Evolutionary conservation across 2,329 filamentous ascomycete genomes (phyloP).

Genomic region (Berkeleyomyces rouxiae): DNA sequence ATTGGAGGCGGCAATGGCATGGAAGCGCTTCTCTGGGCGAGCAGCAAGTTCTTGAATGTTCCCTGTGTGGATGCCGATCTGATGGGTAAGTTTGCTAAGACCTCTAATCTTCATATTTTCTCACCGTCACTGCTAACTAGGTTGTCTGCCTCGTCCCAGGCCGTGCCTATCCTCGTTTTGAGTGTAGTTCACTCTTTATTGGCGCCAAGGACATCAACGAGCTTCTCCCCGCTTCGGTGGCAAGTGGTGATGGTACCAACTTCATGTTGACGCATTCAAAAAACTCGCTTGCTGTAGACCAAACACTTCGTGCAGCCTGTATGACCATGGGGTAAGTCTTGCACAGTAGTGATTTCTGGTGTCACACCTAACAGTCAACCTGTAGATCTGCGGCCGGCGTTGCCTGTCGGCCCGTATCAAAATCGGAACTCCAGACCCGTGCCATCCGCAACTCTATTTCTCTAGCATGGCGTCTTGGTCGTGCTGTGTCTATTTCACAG

Average conservation of each 20-base stretch:
- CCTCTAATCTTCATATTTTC: background rate
- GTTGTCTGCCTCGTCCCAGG: constrained; percentile 9
- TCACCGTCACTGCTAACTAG: background rate
- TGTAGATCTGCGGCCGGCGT: constrained; percentile 23
- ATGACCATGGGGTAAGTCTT: constrained; percentile 14
- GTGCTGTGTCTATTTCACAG: constrained; percentile 30
- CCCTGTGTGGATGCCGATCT: constrained; percentile 24
- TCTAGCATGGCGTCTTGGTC: constrained; percentile 30
- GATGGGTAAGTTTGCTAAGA: constrained; percentile 20
- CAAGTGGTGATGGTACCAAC: constrained; percentile 16
- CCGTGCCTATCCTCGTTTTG: constrained; percentile 18
- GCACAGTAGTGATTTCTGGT: background rate
- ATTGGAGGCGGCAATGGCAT: constrained; percentile 39
- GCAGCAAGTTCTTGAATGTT: constrained; percentile 22
- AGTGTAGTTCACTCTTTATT: constrained; percentile 19
- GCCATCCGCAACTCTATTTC: constrained; percentile 23
- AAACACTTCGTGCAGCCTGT: constrained; percentile 12
- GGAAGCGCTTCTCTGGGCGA: constrained; percentile 24
- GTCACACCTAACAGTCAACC: constrained; percentile 5
- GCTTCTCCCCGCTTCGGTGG: constrained; percentile 17
- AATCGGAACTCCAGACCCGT: constrained; percentile 20
- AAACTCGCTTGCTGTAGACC: constrained; percentile 15
- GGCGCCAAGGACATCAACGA: constrained; percentile 19
- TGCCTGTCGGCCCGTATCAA: constrained; percentile 20
- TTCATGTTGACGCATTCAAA: constrained; percentile 13